These are phyloP conservation scores for Cornus suecica DNA, from an alignment of 148 eudicot genomes.

Conservation along the genomic window DNA sequence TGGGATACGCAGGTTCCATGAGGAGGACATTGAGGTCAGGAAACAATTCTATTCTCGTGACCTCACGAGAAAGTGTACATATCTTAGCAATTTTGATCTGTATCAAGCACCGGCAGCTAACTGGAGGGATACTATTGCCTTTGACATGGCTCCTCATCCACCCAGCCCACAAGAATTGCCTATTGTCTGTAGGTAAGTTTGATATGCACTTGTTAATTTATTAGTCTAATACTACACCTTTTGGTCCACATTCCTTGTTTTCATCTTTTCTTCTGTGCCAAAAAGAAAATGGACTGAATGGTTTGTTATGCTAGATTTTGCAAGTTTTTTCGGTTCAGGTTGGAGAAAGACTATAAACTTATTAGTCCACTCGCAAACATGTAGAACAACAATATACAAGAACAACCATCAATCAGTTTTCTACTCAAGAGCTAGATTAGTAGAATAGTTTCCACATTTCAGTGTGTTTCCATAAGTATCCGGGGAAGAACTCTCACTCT, in stretches of 20 bases:
- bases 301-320: too few species aligned
- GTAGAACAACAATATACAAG: background rate
- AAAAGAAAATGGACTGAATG: background rate
- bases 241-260: too few species aligned
- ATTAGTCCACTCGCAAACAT: background rate
- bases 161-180: conserved; percentile 36
- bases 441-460: too few species aligned
- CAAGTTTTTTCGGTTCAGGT: background rate
- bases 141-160: conserved; percentile 21
- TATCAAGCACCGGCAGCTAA: conserved; percentile 19
- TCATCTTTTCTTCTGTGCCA: too few species aligned
- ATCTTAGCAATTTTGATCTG: conserved; percentile 31
- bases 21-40: conserved; percentile 17
- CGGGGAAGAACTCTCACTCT: too few species aligned
- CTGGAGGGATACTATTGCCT: conserved; percentile 39
- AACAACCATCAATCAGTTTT: too few species aligned
- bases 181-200: conserved; percentile 29
- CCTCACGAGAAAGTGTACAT: conserved; percentile 11
- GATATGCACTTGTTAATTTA: background rate
- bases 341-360: background rate
- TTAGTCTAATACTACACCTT: background rate
- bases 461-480: background rate
- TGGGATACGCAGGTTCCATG: conserved; percentile 19
- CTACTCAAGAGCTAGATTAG: too few species aligned
- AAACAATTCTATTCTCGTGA: conserved; percentile 30